These are phyloP conservation scores for Fabrea salina DNA, from an alignment of 169 alveolate species.

Conservation along the genomic window DNA sequence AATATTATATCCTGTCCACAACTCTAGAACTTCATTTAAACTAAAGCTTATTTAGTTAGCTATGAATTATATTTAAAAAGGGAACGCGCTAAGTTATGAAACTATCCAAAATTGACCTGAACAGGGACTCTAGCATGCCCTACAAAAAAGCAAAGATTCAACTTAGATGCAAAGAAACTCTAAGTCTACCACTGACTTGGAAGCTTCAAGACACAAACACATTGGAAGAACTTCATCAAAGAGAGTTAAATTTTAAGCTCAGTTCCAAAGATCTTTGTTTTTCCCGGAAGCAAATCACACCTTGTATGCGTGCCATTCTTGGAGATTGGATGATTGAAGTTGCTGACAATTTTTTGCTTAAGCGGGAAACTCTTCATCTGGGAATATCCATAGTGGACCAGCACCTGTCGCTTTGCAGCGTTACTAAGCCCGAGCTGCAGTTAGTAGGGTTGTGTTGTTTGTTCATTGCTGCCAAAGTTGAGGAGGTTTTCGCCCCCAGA, in stretches of 20 bases:
- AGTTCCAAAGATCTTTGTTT: neutral
- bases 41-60: too few species aligned
- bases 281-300: conserved; percentile 36
- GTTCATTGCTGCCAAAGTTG: conserved; percentile 67
- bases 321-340: conserved; percentile 78
- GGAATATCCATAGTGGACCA: conserved; percentile 60
- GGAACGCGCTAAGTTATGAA: conserved; percentile 27
- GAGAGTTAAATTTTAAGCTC: neutral
- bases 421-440: conserved; percentile 45
- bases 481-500: conserved; percentile 66
- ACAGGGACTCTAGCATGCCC: conserved; percentile 12
- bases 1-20: too few species aligned
- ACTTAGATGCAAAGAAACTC: conserved; percentile 3
- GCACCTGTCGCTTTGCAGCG: conserved; percentile 32
- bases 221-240: neutral
- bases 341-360: conserved; percentile 49
- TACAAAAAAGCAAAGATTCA: conserved; percentile 1
- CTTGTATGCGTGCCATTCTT: conserved; percentile 70
- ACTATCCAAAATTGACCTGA: neutral
- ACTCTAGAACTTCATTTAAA: too few species aligned
- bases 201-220: neutral
- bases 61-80: too few species aligned
- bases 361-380: conserved; percentile 68
- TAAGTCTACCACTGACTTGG: neutral
- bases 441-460: conserved; percentile 68